Conservation (phyloP, 1,284 basidiomycete species). For the Trichosporon faecale region DNA sequence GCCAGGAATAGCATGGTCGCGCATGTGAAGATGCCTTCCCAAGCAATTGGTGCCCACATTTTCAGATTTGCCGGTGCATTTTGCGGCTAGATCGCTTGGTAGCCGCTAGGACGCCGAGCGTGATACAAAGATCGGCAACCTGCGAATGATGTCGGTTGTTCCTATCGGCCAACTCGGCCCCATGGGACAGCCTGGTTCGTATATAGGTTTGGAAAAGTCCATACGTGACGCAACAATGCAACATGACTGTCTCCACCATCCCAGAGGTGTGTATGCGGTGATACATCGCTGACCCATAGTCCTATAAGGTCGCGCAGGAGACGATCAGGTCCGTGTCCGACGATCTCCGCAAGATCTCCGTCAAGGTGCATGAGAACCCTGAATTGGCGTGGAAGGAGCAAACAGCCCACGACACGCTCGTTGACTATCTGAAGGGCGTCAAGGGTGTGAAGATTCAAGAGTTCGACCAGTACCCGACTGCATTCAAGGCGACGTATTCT, state of each 20-base stretch:
- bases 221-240: no score
- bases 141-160: not conserved
- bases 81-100: not conserved
- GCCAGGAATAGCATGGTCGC: no score
- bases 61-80: no score
- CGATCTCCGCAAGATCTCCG: conserved; percentile 24
- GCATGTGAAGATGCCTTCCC: no score
- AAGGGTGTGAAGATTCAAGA: conserved; percentile 56
- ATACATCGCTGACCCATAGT: not conserved
- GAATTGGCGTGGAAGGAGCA: conserved; percentile 34
- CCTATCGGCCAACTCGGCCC: not conserved
- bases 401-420: conserved; percentile 59
- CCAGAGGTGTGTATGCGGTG: not conserved
- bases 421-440: conserved; percentile 59
- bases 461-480: conserved; percentile 50
- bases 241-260: not conserved
- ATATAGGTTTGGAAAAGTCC: no score
- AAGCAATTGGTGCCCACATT: no score
- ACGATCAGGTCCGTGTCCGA: not conserved
- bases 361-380: conserved; percentile 30
- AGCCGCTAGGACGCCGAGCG: not conserved
- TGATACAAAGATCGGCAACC: not conserved
- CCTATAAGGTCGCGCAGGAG: not conserved
- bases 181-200: not conserved
- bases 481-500: conserved; percentile 28